phyloP scores from a whole-genome alignment of 495 filamentous ascomycete genomes.

The Tuber calosporum region DNA sequence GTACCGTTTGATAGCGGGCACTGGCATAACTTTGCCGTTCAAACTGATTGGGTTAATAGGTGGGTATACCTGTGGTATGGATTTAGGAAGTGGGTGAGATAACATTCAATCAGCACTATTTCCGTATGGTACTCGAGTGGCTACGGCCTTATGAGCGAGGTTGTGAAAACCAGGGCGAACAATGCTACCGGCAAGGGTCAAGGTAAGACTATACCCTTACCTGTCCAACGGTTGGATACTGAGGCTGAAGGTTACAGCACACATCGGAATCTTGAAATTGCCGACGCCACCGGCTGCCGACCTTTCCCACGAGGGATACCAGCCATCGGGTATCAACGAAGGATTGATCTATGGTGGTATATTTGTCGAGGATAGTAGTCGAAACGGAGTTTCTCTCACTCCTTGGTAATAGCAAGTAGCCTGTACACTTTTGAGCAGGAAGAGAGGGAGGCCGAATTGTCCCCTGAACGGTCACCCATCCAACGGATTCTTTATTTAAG shows the following conservation, averaged over 20 bases:
- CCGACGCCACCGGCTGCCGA: conserved; percentile 50
- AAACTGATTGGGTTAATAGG: conserved; percentile 50
- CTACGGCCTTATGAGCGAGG: conserved; percentile 47
- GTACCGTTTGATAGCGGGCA: conserved; percentile 43
- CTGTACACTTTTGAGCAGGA: neutral
- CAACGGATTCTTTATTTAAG: neutral
- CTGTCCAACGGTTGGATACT: neutral
- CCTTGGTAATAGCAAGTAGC: neutral
- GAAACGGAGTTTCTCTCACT: neutral
- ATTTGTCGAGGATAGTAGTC: conserved; percentile 50
- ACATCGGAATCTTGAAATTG: conserved; percentile 55
- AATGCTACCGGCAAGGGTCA: conserved; percentile 52
- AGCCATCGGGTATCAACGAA: conserved; percentile 49
- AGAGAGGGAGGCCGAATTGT: neutral
- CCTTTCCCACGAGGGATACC: conserved; percentile 51
- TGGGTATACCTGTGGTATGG: conserved; percentile 30
- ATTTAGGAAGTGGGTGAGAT: neutral
- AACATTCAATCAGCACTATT: conserved; percentile 46
- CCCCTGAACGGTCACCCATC: neutral
- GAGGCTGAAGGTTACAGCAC: conserved; percentile 32
- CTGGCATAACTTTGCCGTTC: conserved; percentile 57
- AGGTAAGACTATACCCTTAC: conserved; percentile 34
- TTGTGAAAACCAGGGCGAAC: conserved; percentile 47
- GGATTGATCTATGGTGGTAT: conserved; percentile 53
- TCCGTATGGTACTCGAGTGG: conserved; percentile 51